Percentiles rank a stretch among this genome's conserved stretches.
phyloP scores from a whole-genome alignment of 306 rosid species.

The Medicago arabica region DNA sequence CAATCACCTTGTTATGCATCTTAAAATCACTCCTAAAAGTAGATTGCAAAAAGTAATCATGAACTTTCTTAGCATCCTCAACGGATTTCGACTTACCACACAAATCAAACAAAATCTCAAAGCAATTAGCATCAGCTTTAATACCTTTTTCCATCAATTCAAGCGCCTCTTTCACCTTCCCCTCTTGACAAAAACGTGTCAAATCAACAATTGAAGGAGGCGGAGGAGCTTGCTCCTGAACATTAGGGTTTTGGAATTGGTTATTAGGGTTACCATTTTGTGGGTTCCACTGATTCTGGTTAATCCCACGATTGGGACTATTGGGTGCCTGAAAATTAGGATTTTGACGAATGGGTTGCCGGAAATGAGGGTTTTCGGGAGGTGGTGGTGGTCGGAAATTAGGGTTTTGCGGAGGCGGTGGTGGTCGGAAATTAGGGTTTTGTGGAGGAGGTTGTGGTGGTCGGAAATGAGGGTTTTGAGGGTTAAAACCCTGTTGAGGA shows the following conservation, averaged over 20 bases:
- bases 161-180: constrained; percentile 74
- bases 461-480: constrained; percentile 18
- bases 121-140: constrained; percentile 76
- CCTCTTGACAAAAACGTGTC: constrained; percentile 61
- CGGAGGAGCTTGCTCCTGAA: constrained; percentile 44
- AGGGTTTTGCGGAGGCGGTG: constrained; percentile 40
- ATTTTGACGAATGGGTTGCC: constrained; percentile 20
- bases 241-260: constrained; percentile 33
- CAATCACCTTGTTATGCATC: constrained; percentile 71
- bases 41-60: constrained; percentile 82
- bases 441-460: neutral
- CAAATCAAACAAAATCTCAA: constrained; percentile 57
- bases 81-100: constrained; percentile 64
- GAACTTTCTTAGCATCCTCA: constrained; percentile 79
- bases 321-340: constrained; percentile 44
- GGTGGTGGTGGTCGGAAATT: constrained; percentile 34
- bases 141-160: constrained; percentile 78
- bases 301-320: constrained; percentile 49
- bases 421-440: neutral
- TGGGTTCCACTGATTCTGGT: constrained; percentile 50
- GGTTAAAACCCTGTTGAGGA: constrained; percentile 30
- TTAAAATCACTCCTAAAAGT: constrained; percentile 62
- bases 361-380: constrained; percentile 46
- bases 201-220: constrained; percentile 60
- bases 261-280: constrained; percentile 31